Percentiles rank a stretch among this genome's conserved stretches.
phyloP scores from a whole-genome alignment of 2,329 filamentous ascomycete species.

The Pyrenochaeta sp. region DNA sequence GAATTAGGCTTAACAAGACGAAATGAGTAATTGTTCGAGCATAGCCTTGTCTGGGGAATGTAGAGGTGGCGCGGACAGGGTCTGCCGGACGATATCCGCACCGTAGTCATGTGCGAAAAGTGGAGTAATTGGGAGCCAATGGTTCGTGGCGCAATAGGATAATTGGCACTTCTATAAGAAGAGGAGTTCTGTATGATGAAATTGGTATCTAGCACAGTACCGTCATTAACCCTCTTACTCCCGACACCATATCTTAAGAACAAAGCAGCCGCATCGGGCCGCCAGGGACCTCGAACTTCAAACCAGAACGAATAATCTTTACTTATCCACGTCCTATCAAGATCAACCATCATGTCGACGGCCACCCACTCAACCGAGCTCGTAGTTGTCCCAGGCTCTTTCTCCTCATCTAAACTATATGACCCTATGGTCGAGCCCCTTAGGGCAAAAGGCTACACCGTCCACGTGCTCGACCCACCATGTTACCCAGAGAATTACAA shows the following conservation, averaged over 20 bases:
- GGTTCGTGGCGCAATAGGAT: neutral
- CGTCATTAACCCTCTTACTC: neutral
- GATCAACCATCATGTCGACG: neutral
- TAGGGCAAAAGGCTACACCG: conserved; percentile 20
- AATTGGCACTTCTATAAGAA: neutral
- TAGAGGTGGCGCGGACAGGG: neutral
- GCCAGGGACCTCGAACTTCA: neutral
- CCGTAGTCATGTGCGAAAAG: neutral
- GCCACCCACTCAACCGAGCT: conserved; percentile 25
- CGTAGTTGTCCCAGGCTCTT: conserved; percentile 38
- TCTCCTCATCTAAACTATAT: conserved; percentile 25
- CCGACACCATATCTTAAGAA: neutral
- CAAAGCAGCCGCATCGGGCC: neutral
- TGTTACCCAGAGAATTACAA: conserved; percentile 20
- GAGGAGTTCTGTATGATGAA: neutral
- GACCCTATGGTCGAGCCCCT: conserved; percentile 17
- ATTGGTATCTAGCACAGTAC: neutral
- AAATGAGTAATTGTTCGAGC: neutral
- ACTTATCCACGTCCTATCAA: neutral
- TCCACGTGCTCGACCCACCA: conserved; percentile 21
- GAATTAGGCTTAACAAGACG: neutral
- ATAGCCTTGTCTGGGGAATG: neutral
- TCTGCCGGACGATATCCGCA: neutral
- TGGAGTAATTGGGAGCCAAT: neutral
- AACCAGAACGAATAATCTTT: neutral